Conservation (phyloP, 805 yeast genomes). For the Kuraishia hungarica region DNA sequence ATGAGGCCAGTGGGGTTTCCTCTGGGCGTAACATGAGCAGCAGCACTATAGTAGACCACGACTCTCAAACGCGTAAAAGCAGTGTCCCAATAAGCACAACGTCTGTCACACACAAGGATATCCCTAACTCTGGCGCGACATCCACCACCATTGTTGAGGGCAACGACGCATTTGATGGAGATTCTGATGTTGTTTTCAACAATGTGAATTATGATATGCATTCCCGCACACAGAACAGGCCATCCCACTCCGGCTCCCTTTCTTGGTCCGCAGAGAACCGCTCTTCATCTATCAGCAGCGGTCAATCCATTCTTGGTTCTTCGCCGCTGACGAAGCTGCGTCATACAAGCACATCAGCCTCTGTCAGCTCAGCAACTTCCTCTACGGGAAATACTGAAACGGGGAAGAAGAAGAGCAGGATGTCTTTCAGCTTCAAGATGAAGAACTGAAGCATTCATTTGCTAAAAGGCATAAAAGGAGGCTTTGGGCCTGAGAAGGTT, state of each 20-base stretch:
- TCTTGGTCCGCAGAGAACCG: background rate
- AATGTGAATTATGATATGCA: background rate
- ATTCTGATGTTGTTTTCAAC: background rate
- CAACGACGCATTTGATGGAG: background rate
- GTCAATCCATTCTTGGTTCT: background rate
- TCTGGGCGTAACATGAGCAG: background rate
- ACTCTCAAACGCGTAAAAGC: background rate
- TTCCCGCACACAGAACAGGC: background rate
- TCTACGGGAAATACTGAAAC: background rate
- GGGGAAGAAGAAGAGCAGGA: constrained; percentile 9
- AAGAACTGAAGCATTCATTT: constrained; percentile 2
- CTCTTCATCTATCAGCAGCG: background rate
- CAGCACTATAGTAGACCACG: background rate
- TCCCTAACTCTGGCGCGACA: background rate
- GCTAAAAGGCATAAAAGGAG: background rate
- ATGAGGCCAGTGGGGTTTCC: background rate
- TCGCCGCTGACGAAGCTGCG: background rate
- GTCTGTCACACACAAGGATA: background rate
- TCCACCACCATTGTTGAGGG: background rate
- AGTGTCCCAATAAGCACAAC: background rate
- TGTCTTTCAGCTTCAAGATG: constrained; percentile 13
- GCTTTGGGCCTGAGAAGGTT: no score
- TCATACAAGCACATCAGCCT: background rate
- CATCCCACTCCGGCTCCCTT: background rate
- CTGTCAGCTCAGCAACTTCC: constrained; percentile 1